A percentile compares a stretch with the other conserved stretches of the same genome.
Conservation (phyloP, 192 early-diverging fungal species). For the Paraglomus brasilianum region DNA sequence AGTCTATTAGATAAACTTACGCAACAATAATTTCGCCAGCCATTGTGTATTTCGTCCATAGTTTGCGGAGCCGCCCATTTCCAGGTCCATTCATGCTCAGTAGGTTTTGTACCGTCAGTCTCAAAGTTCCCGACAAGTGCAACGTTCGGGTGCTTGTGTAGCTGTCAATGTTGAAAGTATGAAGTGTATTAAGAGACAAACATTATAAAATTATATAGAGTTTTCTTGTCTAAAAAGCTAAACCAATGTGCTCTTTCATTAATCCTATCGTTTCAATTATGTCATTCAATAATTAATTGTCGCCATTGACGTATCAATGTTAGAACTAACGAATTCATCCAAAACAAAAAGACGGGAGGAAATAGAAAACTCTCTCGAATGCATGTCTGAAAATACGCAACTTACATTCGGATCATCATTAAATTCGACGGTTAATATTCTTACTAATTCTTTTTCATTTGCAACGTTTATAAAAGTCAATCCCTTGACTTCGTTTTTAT, state of each 20-base stretch:
- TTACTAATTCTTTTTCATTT: conserved; percentile 28
- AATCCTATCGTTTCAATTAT: too few relatives aligned
- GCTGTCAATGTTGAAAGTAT: neutral
- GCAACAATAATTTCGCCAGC: conserved; percentile 33
- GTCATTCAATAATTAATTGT: too few relatives aligned
- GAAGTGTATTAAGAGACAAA: neutral
- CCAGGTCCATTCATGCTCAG: conserved; percentile 27
- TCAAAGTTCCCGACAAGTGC: conserved; percentile 12
- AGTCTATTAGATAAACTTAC: conserved; percentile 5
- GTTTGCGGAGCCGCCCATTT: conserved; percentile 28
- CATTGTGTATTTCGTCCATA: conserved; percentile 27
- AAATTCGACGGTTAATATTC: conserved; percentile 31
- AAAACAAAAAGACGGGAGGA: too few relatives aligned
- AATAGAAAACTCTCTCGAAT: too few relatives aligned
- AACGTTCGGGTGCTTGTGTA: conserved; percentile 30
- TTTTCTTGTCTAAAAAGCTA: neutral
- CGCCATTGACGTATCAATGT: too few relatives aligned
- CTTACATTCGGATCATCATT: conserved; percentile 33
- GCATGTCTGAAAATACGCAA: too few relatives aligned
- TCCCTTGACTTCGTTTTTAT: conserved; percentile 18
- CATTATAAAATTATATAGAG: neutral
- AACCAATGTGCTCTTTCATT: too few relatives aligned
- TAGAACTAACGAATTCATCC: too few relatives aligned
- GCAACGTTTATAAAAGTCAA: conserved; percentile 31
- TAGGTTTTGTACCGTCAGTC: conserved; percentile 1